phyloP scores from a whole-genome alignment of 148 eudicot genomes.

The Pouteria glomerata region DNA sequence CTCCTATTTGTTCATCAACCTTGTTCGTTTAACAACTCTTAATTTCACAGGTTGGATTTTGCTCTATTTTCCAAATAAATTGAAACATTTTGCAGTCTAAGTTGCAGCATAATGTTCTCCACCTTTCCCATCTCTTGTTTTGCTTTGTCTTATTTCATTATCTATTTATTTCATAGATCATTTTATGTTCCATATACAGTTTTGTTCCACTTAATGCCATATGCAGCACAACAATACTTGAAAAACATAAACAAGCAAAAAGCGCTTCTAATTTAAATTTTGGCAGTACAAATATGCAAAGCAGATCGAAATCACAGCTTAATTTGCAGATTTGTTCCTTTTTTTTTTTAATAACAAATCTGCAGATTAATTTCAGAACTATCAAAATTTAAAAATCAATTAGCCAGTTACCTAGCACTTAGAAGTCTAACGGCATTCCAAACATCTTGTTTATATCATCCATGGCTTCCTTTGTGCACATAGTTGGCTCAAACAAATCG shows the following conservation, averaged over 20 bases:
- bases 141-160: neutral
- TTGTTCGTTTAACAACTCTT: neutral
- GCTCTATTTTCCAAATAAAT: constrained; percentile 2
- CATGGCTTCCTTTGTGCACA: constrained; percentile 86
- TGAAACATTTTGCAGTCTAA: neutral
- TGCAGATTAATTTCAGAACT: neutral
- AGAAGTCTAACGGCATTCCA: constrained; percentile 73
- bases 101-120: too few species aligned
- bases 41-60: neutral
- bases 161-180: neutral
- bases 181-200: neutral
- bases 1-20: neutral
- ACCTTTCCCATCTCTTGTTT: neutral
- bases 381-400: neutral
- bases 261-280: neutral
- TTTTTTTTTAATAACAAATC: too few species aligned
- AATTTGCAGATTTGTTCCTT: too few species aligned
- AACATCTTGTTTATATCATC: constrained; percentile 75
- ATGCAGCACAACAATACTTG: neutral
- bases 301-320: constrained; percentile 2
- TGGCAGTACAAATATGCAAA: neutral
- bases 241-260: neutral
- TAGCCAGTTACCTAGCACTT: constrained; percentile 19
- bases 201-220: neutral
- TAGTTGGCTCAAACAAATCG: constrained; percentile 75